phyloP scores from a whole-genome alignment of 2,329 filamentous ascomycete species.

The Dichotomopilus funicola region DNA sequence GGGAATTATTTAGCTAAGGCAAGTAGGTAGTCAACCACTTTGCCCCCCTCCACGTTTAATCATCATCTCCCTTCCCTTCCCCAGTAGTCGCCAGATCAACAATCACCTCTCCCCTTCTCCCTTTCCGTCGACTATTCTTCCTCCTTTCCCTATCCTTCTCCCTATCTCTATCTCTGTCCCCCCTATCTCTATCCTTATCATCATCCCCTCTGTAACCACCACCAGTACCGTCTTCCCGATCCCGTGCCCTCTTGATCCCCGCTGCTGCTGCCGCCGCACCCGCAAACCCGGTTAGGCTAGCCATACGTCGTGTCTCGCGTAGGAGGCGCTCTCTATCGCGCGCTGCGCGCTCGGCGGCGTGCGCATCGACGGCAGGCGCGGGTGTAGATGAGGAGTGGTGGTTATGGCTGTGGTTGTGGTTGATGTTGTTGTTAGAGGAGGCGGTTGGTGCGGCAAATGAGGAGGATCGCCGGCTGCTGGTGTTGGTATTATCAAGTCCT shows the following conservation, averaged over 20 bases:
- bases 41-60: conserved; percentile 40
- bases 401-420: no score
- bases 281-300: conserved; percentile 43
- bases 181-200: conserved; percentile 22
- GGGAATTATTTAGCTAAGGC: no score
- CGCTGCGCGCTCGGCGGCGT: conserved; percentile 63
- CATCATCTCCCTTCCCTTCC: conserved; percentile 29
- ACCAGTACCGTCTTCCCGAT: conserved; percentile 38
- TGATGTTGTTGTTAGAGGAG: conserved; percentile 2
- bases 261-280: conserved; percentile 30
- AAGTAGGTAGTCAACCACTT: conserved; percentile 38
- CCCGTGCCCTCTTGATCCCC: conserved; percentile 41
- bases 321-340: conserved; percentile 59
- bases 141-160: conserved; percentile 12
- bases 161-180: conserved; percentile 28
- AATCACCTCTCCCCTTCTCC: conserved; percentile 43
- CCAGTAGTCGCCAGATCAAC: conserved; percentile 28
- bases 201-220: not conserved
- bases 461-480: conserved; percentile 24
- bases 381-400: not conserved
- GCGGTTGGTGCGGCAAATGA: conserved; percentile 28
- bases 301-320: conserved; percentile 62
- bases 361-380: conserved; percentile 44
- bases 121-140: conserved; percentile 39
- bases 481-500: not conserved